Base-by-base conservation (phyloP, 2,329 filamentous ascomycete species). In the Intubia oerlemansii region DNA sequence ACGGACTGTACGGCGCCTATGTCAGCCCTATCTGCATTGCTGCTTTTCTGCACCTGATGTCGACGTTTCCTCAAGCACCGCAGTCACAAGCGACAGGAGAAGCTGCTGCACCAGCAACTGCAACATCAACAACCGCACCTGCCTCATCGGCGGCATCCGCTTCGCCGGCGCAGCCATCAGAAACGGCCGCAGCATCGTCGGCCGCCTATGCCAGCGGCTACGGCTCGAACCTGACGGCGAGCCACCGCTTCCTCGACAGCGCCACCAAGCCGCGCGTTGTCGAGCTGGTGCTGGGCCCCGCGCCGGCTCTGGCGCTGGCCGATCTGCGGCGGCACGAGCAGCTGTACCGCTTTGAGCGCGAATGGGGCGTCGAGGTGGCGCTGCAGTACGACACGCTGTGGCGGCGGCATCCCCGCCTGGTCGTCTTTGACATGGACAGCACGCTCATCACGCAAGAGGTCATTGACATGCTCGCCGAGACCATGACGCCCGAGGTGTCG, bases 341-440 rank as follows among this genome's bases (percentile, higher is more conserved):
- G 34, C 70, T 91, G 34, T 81, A 78, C 54, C 64, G 71, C 12
- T 90, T 90, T 43, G 80, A 91, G 60, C 66, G 70, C 36, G 77
- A 85, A 47, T 90, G 80, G 79, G 84, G 82, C 43, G 73, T 88
- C 23, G 79, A 90, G 49, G 74, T 85, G 10, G 66, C 78, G 13
- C 58, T 91, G 36, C 79, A 90, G 49, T 51, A 51, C 23, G 78
- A 85, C 44, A 65, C 57, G 17, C 58, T 85, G 18, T 81, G 74
- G 57, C 62, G 81, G 33, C 65, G 74, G 17, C 68, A 90, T 50
- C 84, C 84, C 39, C 68, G 85, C 7, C 59, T 95, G 9, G 82
- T 85, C 4, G 80, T 93, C 18, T 98, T 98, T 44, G 88, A 98
- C 50, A 98, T 98, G 88, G 88, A 98, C 54, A 88, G 77, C 49